Evolutionary conservation across 2,329 filamentous ascomycete genomes (phyloP), one percentile per base, ranked within the genome.

Genomic region (Penicillium rolfsii): DNA sequence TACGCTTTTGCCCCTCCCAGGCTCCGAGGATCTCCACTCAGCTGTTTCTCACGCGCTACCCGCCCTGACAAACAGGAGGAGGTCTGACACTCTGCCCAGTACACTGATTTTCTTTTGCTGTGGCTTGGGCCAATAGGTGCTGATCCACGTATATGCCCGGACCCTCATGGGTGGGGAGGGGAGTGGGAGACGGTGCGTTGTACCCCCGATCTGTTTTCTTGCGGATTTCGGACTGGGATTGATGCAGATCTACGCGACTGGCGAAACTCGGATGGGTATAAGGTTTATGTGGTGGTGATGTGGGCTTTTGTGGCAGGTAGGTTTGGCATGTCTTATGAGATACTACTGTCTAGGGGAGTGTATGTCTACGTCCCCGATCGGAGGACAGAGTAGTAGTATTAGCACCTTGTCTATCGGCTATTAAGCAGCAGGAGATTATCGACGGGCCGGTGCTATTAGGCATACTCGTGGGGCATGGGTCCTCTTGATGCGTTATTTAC

Each of bases 11-110:
- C 43, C 53, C 43, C 57, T 55, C 55, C 43, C 54, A 22, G 35
- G 35, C 59, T 30, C 16, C 45, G 55, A 56, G 43, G 22, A 38
- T 24, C 49, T 50, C 61, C 52, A 57, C 57, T 56, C 40, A 48
- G 46, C 40, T 61, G 33, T 38, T 64, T 40, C 56, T 64, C 64
- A 67, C 65, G 66, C 64, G 66, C 66, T 67, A 66, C 58, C 61
- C 65, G 63, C 63, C 58, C 49, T 50, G 4, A 58, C 57, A 6
- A 48, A 45, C 38, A 46, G 52, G 56, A 38, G 28, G 7, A 55
- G 30, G 33, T 66, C 60, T 60, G 62, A 64, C 61, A 64, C 62
- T 59, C 46, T 61, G 43, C 61, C 46, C 62, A 67, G 63, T 64
- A n/a, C 58, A 35, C 35, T 22, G 26, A 12, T 35, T 35, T 48